These are phyloP conservation scores for Hydnum rufescens DNA, from an alignment of 768 basidiomycete genomes.

Conservation along the genomic window DNA sequence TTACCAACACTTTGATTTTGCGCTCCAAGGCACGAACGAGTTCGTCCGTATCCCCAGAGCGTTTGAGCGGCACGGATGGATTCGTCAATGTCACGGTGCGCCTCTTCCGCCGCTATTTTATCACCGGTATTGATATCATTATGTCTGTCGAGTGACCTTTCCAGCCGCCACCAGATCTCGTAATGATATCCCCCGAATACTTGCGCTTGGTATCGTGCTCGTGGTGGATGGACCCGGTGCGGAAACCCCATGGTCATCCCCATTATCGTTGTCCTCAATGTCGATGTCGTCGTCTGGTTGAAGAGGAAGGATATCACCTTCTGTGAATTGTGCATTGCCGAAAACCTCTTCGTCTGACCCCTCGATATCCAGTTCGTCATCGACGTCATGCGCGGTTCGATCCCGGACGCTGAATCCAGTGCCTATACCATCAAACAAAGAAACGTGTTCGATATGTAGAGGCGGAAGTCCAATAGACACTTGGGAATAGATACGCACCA, in stretches of 20 bases:
- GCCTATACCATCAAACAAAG: conserved; percentile 22
- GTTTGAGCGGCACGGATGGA: background rate
- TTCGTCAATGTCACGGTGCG: too few relatives aligned
- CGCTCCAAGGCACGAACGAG: conserved; percentile 37
- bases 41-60: conserved; percentile 22
- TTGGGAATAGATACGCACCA: conserved; percentile 13
- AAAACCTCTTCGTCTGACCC: conserved; percentile 50
- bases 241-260: conserved; percentile 13
- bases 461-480: background rate
- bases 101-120: too few relatives aligned
- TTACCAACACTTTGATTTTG: conserved; percentile 37
- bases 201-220: too few relatives aligned
- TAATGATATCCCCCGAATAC: conserved; percentile 18
- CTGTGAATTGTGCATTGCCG: conserved; percentile 58
- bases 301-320: conserved; percentile 38
- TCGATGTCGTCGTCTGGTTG: conserved; percentile 12
- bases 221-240: conserved; percentile 14
- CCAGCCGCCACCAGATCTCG: conserved; percentile 36
- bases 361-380: conserved; percentile 65
- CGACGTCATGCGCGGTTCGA: conserved; percentile 38
- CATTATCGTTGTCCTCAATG: conserved; percentile 20
- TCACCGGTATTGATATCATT: background rate
- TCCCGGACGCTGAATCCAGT: conserved; percentile 53
- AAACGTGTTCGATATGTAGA: background rate
- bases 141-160: conserved; percentile 17